phyloP scores from a whole-genome alignment of 2,329 filamentous ascomycete species.

The Colletotrichum abscissum region DNA sequence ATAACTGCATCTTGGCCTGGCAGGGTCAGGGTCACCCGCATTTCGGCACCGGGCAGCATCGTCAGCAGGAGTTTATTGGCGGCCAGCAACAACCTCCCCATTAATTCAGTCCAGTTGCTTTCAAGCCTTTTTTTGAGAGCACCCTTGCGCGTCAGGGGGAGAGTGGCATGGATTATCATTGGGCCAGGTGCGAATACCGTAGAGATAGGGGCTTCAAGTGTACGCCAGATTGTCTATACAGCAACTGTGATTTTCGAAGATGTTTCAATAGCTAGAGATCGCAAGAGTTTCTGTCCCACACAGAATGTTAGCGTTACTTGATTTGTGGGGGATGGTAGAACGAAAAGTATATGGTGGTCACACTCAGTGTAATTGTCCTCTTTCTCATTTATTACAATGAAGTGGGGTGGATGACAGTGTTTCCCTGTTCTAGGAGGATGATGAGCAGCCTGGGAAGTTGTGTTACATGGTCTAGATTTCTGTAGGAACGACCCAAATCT shows the following conservation, averaged over 20 bases:
- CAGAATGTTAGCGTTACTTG: background rate
- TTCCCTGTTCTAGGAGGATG: background rate
- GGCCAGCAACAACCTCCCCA: background rate
- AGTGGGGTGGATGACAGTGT: background rate
- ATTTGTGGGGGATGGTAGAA: background rate
- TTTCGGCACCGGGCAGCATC: slow-evolving; percentile 12
- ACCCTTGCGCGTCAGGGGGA: background rate
- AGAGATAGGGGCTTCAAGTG: background rate
- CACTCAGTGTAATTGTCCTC: background rate
- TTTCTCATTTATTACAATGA: background rate
- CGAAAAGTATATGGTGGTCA: background rate
- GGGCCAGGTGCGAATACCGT: background rate
- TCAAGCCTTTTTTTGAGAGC: background rate
- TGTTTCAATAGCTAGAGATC: background rate
- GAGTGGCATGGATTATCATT: background rate
- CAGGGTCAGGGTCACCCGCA: slow-evolving; percentile 1
- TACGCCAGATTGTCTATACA: background rate
- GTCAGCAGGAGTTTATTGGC: slow-evolving; percentile 7
- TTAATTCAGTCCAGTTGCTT: slow-evolving; percentile 8
- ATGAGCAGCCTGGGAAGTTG: background rate
- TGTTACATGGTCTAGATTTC: slow-evolving; percentile 9
- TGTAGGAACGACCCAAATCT: background rate
- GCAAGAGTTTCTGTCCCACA: background rate
- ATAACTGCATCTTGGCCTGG: slow-evolving; percentile 52
- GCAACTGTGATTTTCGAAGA: background rate